Conservation (phyloP, 140 eudicot species). For the Erigeron philadelphicus region DNA sequence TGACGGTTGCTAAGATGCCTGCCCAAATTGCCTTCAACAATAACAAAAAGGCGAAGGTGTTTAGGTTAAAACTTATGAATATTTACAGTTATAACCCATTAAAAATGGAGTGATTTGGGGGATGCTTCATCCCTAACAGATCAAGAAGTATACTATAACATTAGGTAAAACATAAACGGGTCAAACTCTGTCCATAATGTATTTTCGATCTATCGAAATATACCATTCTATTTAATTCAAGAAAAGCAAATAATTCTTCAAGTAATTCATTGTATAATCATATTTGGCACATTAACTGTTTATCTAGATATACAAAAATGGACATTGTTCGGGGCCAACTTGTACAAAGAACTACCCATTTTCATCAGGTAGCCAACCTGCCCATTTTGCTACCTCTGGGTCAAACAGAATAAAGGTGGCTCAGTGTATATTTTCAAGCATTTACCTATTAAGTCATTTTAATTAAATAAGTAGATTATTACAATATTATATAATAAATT, state of each 20-base stretch:
- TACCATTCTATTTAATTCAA: too few relatives aligned
- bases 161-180: not conserved
- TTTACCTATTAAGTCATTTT: not conserved
- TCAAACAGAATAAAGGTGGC: not conserved
- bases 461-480: not conserved
- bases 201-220: too few relatives aligned
- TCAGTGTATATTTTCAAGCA: not conserved
- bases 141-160: not conserved
- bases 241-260: too few relatives aligned
- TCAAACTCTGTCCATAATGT: too few relatives aligned
- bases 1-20: slow-evolving; percentile 94
- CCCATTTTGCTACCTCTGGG: too few relatives aligned
- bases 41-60: not conserved
- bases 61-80: slow-evolving; percentile 3
- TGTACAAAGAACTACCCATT: too few relatives aligned
- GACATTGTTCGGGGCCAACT: too few relatives aligned
- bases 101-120: not conserved
- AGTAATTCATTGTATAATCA: too few relatives aligned
- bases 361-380: too few relatives aligned
- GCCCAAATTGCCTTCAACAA: slow-evolving; percentile 75
- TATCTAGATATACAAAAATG: too few relatives aligned
- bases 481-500: too few relatives aligned
- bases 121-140: not conserved
- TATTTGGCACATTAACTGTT: too few relatives aligned
- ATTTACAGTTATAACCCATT: not conserved